Evolutionary conservation across 441 rosid species (phyloP).

Genomic region (Corymbia calophylla): DNA sequence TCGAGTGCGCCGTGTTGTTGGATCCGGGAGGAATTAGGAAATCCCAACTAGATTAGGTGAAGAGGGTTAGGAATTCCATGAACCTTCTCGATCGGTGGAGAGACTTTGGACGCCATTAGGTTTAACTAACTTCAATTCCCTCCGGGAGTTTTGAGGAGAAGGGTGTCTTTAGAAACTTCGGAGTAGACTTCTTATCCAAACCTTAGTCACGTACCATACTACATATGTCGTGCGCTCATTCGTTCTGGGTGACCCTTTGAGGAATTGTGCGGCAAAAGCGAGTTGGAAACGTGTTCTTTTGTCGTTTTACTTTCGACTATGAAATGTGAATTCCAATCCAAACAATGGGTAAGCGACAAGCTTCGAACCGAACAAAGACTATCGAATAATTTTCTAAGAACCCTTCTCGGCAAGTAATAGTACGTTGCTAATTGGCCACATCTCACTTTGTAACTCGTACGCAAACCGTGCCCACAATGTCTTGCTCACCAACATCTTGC

Average conservation of each 20-base stretch:
- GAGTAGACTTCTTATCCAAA: neutral
- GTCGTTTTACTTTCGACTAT: neutral
- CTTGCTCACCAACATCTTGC: conserved; percentile 22
- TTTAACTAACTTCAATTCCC: neutral
- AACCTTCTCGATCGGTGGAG: neutral
- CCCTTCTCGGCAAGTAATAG: neutral
- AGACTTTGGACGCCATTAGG: neutral
- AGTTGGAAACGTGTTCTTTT: neutral
- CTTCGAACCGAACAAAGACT: neutral
- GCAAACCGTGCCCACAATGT: conserved; percentile 26
- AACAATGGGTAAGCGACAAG: neutral
- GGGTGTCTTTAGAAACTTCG: neutral
- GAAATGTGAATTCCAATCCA: neutral
- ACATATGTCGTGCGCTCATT: neutral
- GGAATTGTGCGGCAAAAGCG: neutral
- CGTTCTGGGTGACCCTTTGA: neutral
- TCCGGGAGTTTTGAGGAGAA: neutral
- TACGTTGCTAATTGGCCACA: neutral
- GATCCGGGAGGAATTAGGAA: neutral
- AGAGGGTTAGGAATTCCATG: neutral
- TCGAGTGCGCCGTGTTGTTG: neutral
- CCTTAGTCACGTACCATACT: neutral
- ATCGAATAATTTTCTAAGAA: neutral
- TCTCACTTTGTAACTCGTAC: neutral
- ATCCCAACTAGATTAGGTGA: neutral